phyloP scores from a whole-genome alignment of 495 filamentous ascomycete genomes.

The Penicillium bovifimosum region DNA sequence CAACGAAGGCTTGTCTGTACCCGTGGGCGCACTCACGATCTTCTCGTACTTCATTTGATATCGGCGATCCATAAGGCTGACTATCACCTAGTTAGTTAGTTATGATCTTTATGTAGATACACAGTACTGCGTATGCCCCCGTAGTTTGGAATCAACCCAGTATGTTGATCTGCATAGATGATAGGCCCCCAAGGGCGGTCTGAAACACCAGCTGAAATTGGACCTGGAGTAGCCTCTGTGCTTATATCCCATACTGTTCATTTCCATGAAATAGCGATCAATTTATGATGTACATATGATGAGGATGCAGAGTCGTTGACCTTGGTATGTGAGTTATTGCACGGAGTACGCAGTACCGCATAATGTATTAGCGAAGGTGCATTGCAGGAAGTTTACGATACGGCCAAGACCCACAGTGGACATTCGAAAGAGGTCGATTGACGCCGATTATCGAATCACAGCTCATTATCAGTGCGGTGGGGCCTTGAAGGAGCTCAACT shows the following conservation, averaged over 20 bases:
- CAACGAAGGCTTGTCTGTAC: too few relatives aligned
- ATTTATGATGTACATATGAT: too few relatives aligned
- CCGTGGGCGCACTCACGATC: too few relatives aligned
- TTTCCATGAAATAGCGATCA: too few relatives aligned
- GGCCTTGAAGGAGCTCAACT: constrained; percentile 9
- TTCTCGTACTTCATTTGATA: too few relatives aligned
- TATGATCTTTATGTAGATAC: neutral
- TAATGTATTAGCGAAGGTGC: neutral
- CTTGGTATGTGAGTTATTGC: neutral
- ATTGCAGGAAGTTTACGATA: neutral
- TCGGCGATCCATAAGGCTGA: too few relatives aligned
- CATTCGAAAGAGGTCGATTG: neutral
- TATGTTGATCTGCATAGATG: neutral
- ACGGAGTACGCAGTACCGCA: neutral
- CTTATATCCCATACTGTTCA: too few relatives aligned
- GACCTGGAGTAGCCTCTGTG: neutral
- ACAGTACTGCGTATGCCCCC: neutral
- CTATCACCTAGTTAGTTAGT: neutral
- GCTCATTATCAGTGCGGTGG: constrained; percentile 9
- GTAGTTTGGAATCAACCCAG: neutral
- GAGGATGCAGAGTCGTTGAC: neutral
- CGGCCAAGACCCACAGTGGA: neutral
- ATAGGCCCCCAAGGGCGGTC: too few relatives aligned
- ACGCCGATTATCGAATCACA: constrained; percentile 14
- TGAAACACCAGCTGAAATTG: neutral